A percentile compares a stretch with the other conserved stretches of the same genome.
Conservation (phyloP, 192 early-diverging fungal genomes). For the Polychytrium aggregatum region DNA sequence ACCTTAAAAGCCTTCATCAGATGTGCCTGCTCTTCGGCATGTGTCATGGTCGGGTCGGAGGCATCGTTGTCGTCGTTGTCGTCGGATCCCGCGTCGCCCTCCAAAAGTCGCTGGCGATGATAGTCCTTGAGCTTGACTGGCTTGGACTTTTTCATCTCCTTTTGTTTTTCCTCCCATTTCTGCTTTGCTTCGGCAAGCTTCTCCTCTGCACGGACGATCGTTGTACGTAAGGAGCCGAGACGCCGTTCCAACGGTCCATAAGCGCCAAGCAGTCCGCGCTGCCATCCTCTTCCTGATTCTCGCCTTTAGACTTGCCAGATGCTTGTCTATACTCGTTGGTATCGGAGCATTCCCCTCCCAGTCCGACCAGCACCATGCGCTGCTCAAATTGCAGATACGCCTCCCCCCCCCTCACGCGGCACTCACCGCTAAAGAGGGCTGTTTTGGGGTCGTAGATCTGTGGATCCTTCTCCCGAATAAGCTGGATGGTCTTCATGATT, state of each 20-base stretch:
- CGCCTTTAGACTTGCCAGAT: too few species aligned
- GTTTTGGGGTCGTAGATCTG: slow-evolving; percentile 68
- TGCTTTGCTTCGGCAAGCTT: slow-evolving; percentile 46
- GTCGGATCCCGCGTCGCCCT: slow-evolving; percentile 19
- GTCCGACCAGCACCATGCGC: too few species aligned
- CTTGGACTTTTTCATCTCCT: slow-evolving; percentile 40
- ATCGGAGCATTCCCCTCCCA: too few species aligned
- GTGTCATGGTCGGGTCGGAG: slow-evolving; percentile 33
- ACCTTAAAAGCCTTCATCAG: slow-evolving; percentile 60
- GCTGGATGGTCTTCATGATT: slow-evolving; percentile 83
- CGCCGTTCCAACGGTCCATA: too few species aligned
- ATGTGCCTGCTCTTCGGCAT: slow-evolving; percentile 74
- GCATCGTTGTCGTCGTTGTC: slow-evolving; percentile 18
- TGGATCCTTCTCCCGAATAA: slow-evolving; percentile 64
- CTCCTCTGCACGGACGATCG: slow-evolving; percentile 21
- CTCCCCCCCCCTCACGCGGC: too few species aligned
- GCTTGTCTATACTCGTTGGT: too few species aligned
- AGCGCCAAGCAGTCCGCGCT: too few species aligned
- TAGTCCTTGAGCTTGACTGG: slow-evolving; percentile 76
- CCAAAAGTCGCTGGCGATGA: slow-evolving; percentile 65
- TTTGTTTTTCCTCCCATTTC: slow-evolving; percentile 57
- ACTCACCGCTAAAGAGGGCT: slow-evolving; percentile 58
- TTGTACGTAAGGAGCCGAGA: slow-evolving; percentile 1
- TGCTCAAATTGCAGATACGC: too few species aligned
- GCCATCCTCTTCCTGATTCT: too few species aligned